Base-by-base conservation (phyloP, 768 basidiomycete species). In the Kwoniella heveanensis region DNA sequence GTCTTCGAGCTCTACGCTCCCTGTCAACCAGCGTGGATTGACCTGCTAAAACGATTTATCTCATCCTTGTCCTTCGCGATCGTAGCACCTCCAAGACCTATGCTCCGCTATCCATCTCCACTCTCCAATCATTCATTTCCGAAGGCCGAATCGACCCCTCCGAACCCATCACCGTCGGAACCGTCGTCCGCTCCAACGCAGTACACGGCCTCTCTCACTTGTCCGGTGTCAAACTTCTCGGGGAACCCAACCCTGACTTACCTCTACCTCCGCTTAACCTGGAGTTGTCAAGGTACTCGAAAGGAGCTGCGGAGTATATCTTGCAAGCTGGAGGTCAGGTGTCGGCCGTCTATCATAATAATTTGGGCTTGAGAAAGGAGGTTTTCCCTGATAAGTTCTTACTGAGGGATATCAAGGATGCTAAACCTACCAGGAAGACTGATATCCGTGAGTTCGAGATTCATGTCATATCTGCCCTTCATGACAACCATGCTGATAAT, bases 291-390 rank as follows among this genome's bases (percentile, higher is more conserved):
- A 85, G 90, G 64, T 95, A 91, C 9, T 93, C 92, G 24, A 86
- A 90, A 77, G 86, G 86, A 52, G 94, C 96, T 10, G 91, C 97
- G 60, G 77, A 84, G 56, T 90, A 92, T 0, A 87, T 99, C 58
- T 91, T 97, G 77, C 82, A 83, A 19, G 84, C 83, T 10, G 92
- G 93, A 24, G 95, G 95, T 25, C 85, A 86, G 52, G 86, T 97
- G 36, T 86, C 89, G 50, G 93, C 92, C 82, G 89, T 91, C 75
- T 95, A 90, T 79, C 92, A 95, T 82, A 98, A 98, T 80, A 80
- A 85, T 21, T 84, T 96, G 32, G 88, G 90, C 0, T 85, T 98
- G 52, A 85, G 87, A 37, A 90, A 76, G 47, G 77, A 80, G 39
- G 58, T 77, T 15, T 71, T 69, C 49, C 81, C 81, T 4, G 71